A percentile compares a stretch with the other conserved stretches of the same genome.
These are phyloP conservation scores for Leccinellum luteum DNA, from an alignment of 768 basidiomycete species.

Conservation along the genomic window DNA sequence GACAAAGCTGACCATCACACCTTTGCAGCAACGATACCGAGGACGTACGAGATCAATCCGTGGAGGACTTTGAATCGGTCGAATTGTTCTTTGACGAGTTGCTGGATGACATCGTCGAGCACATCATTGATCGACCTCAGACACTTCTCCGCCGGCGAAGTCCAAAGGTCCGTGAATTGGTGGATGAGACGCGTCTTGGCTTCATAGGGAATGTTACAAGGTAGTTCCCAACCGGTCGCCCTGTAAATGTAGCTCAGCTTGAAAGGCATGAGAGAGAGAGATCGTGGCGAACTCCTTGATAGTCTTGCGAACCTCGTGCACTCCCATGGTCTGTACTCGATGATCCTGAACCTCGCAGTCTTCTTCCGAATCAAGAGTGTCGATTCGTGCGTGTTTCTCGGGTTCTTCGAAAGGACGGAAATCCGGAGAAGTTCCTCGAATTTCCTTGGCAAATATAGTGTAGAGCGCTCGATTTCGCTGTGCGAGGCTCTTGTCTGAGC, in stretches of 20 bases:
- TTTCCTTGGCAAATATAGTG: constrained; percentile 29
- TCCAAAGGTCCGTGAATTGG: constrained; percentile 37
- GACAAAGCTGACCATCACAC: not conserved
- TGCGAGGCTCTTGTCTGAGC: constrained; percentile 35
- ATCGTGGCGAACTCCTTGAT: constrained; percentile 35
- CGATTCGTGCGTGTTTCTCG: constrained; percentile 6
- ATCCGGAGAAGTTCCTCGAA: constrained; percentile 41
- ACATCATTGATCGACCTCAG: constrained; percentile 33
- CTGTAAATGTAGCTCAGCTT: constrained; percentile 21
- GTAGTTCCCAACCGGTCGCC: constrained; percentile 43
- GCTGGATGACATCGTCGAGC: constrained; percentile 29
- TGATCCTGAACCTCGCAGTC: not conserved
- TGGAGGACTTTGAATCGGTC: constrained; percentile 38
- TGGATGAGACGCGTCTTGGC: constrained; percentile 39
- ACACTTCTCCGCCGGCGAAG: constrained; percentile 33
- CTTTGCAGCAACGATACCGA: not conserved
- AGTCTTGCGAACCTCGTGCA: constrained; percentile 33
- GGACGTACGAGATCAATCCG: constrained; percentile 34
- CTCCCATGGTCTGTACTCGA: constrained; percentile 20
- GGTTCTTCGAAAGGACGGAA: constrained; percentile 35
- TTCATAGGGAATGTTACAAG: constrained; percentile 38
- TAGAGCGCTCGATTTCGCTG: constrained; percentile 37
- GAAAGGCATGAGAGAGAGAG: not conserved
- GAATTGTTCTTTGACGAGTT: constrained; percentile 36
- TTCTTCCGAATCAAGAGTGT: constrained; percentile 12